A percentile compares a stretch with the other conserved stretches of the same genome.
These are phyloP conservation scores for Penicillium riverlandense DNA, from an alignment of 495 filamentous ascomycete species.

Conservation along the genomic window DNA sequence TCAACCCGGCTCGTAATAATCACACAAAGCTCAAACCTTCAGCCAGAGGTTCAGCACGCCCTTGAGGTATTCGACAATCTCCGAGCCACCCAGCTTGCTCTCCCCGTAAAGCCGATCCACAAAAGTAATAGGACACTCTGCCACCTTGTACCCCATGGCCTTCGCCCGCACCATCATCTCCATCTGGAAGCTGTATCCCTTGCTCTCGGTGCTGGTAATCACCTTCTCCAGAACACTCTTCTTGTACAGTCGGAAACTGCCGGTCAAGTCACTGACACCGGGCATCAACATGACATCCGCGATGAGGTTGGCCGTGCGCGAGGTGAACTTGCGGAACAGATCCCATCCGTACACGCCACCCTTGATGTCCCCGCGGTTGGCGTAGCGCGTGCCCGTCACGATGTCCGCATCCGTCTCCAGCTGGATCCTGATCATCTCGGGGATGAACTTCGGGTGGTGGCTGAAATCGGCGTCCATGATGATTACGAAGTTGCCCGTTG, in stretches of 20 bases:
- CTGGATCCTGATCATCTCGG: slow-evolving; percentile 75
- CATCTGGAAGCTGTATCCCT: slow-evolving; percentile 99
- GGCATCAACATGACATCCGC: slow-evolving; percentile 90
- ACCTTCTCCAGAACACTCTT: slow-evolving; percentile 81
- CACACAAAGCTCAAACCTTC: slow-evolving; percentile 52
- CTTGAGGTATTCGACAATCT: slow-evolving; percentile 98
- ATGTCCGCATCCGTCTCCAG: slow-evolving; percentile 74
- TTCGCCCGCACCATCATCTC: slow-evolving; percentile 93
- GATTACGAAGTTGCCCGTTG: slow-evolving; percentile 86
- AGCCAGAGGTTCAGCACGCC: slow-evolving; percentile 86
- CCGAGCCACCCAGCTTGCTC: slow-evolving; percentile 86
- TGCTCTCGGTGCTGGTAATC: slow-evolving; percentile 76
- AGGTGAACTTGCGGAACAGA: slow-evolving; percentile 89
- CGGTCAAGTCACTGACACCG: slow-evolving; percentile 94
- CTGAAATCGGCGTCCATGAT: slow-evolving; percentile 99
- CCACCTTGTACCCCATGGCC: slow-evolving; percentile 82
- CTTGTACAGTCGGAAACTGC: slow-evolving; percentile 92
- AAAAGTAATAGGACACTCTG: slow-evolving; percentile 92
- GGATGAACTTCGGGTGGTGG: slow-evolving; percentile 96
- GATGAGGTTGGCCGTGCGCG: slow-evolving; percentile 85
- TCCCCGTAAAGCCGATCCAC: slow-evolving; percentile 94
- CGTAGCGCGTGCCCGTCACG: slow-evolving; percentile 92
- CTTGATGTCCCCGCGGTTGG: slow-evolving; percentile 50
- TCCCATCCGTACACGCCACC: slow-evolving; percentile 98
- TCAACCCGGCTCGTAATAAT: background rate